Conservation (phyloP, 2,329 filamentous ascomycete genomes). For the Diplodia corticola region DNA sequence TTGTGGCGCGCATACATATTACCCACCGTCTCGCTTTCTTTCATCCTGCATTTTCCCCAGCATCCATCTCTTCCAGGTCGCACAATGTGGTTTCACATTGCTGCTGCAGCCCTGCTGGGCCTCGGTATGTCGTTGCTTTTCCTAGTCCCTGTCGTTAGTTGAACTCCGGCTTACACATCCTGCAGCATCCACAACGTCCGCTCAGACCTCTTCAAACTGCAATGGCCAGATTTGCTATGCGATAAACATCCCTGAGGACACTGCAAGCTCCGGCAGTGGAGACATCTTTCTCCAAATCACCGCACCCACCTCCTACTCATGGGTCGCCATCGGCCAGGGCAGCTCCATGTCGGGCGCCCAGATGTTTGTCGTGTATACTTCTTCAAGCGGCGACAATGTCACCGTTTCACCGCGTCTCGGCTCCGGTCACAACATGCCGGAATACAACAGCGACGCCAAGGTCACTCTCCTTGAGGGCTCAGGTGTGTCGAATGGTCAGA, state of each 20-base stretch:
- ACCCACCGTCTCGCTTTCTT: neutral
- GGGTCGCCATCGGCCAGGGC: slow-evolving; percentile 59
- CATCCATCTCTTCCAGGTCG: neutral
- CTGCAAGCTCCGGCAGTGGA: slow-evolving; percentile 52
- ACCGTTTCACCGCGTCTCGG: slow-evolving; percentile 57
- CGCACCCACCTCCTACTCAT: slow-evolving; percentile 54
- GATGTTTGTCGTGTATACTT: slow-evolving; percentile 62
- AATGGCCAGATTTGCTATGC: slow-evolving; percentile 46
- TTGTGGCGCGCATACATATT: slow-evolving; percentile 20
- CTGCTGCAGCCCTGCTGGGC: slow-evolving; percentile 19
- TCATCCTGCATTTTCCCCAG: neutral
- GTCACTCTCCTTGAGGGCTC: slow-evolving; percentile 55
- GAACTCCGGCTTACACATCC: neutral
- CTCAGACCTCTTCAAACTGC: slow-evolving; percentile 19
- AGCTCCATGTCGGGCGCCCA: slow-evolving; percentile 55
- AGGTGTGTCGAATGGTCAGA: slow-evolving; percentile 53
- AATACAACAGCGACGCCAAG: slow-evolving; percentile 44
- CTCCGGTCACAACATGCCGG: slow-evolving; percentile 47
- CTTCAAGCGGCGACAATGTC: slow-evolving; percentile 53
- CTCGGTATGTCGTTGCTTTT: slow-evolving; percentile 5
- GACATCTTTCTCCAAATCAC: slow-evolving; percentile 61
- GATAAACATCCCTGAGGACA: slow-evolving; percentile 57
- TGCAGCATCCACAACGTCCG: slow-evolving; percentile 14
- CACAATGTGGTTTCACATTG: slow-evolving; percentile 19
- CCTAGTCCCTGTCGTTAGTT: neutral